Base-by-base conservation (phyloP, 2,329 filamentous ascomycete species). In the Huntiella moniliformis region DNA sequence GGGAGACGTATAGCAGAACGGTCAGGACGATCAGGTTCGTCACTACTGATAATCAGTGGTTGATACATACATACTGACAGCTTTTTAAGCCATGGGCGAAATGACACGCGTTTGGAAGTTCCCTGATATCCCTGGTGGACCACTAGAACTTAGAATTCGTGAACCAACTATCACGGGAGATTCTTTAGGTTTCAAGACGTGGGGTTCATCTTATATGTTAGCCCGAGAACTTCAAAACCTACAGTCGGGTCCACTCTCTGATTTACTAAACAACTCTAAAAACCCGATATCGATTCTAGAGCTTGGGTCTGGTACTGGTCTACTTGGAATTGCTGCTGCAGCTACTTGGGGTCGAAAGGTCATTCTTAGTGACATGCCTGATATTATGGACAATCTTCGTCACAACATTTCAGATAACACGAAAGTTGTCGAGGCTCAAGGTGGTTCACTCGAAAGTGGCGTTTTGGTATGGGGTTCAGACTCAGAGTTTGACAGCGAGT, bases 141-240 rank as follows among this genome's bases (percentile, higher is more conserved):
- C 61, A 1, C 69, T 86, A 53, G 70, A 78, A 39, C 65, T 98
- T 43, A 69, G 71, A 33, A 75, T 98, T 35, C 73, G 84, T 47
- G 91, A 98, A 58, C 91, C 91, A 1, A 78, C 86, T 1, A 67
- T 96, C 47, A 93, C 84, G 0, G 82, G 82, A 5, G 88, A 95
- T 60, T 47, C 39, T 8, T 67, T 96, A 13, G 91, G 91, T 1
- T 70, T 92, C 59, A 96, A 98, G 61, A 98, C 91, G 0, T 96
- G 91, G 91, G 84, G 82, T 1, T 88, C 86, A 0, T 88, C 86
- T 0, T 92, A 86, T 56, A 71, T 92, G 2, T 74, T 96, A 4
- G 81, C 88, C 0, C 79, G 74, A 53, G 75, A 82, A 17, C 70
- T 96, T 18, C 65, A 65, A 15, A 56, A 56, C 10, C 63, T 77